Percentiles rank a stretch among this genome's conserved stretches.
Evolutionary conservation across 352 stramenopile genomes (phyloP).

Genomic region (Phytopythium kandeliae): DNA sequence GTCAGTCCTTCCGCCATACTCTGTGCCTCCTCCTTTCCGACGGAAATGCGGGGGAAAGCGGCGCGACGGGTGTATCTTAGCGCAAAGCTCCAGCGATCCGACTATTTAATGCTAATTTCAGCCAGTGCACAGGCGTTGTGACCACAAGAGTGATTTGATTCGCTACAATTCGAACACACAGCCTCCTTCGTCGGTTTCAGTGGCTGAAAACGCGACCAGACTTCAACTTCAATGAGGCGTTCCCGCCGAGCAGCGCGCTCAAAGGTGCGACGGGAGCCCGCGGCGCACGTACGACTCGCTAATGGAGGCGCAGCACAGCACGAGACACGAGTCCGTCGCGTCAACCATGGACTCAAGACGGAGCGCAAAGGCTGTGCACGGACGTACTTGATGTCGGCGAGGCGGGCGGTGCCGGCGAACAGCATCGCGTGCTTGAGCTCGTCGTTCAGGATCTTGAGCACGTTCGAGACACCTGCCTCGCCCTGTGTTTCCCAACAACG

Average conservation of each 20-base stretch:
- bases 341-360: neutral
- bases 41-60: neutral
- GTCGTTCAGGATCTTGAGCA: slow-evolving; percentile 89
- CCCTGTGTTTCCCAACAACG: slow-evolving; percentile 29
- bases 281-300: slow-evolving; percentile 31
- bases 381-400: slow-evolving; percentile 72
- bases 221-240: slow-evolving; percentile 7
- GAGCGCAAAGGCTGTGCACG: neutral
- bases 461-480: slow-evolving; percentile 78
- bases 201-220: neutral
- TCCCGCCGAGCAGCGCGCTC: too few relatives aligned
- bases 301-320: neutral
- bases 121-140: neutral
- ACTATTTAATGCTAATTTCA: neutral
- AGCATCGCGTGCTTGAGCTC: slow-evolving; percentile 93
- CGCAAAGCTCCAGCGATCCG: too few relatives aligned
- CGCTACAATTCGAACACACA: neutral
- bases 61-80: too few relatives aligned
- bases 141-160: neutral
- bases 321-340: neutral
- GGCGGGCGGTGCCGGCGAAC: slow-evolving; percentile 54
- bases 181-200: neutral
- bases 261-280: slow-evolving; percentile 13
- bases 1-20: slow-evolving; percentile 43
- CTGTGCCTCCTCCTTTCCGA: slow-evolving; percentile 5